Evolutionary conservation across 805 yeast species (phyloP), one percentile per base, ranked within the genome.

Genomic region (Hanseniaspora mollemarum): DNA sequence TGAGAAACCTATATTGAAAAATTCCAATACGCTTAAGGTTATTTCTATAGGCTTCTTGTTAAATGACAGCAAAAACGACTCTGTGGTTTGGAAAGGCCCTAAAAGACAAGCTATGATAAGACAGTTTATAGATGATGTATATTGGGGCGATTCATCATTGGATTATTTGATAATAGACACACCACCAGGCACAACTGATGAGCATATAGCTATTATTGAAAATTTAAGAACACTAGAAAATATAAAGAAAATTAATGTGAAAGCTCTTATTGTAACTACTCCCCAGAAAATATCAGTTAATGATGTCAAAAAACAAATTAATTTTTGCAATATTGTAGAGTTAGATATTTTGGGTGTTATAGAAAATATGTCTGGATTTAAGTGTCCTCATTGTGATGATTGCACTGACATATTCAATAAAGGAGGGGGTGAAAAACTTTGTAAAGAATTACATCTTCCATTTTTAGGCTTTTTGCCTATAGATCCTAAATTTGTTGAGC

Each of bases 151-250:
- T 25, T 78, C 86, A 51, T 46, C 46, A 18, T 78, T 81, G 59
- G 69, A 66, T 39, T 90, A 84, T 61, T 67, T 90, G 51, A 67
- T 92, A 29, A 87, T 92, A 5, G 99, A 92, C 63, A 92, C 99
- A 0, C 99, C 99, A 0, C 99, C 99, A 0, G 99, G 99, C 0
- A 92, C 99, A 0, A 83, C 95, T 0, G 99, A 92, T 65, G 99
- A 92, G 63, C 99, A 92, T 63, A 92, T 92, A 35, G 87, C 96
- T 3, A 83, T 94, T 35, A 96, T 96, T 4, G 97, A 92, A 61
- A 94, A 87, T 64, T 71, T 92, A 37, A 67, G 82, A 52, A 66
- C 71, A 56, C 15, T 51, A 28, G 53, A 51, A 51, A 45, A 51
- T 16, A 39, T 45, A 4, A 25, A 18, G 5, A 28, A 44, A 8